A percentile compares a stretch with the other conserved stretches of the same genome.
phyloP scores from a whole-genome alignment of 1,139 yeast species.

The Saccharomyces hybrid region DNA sequence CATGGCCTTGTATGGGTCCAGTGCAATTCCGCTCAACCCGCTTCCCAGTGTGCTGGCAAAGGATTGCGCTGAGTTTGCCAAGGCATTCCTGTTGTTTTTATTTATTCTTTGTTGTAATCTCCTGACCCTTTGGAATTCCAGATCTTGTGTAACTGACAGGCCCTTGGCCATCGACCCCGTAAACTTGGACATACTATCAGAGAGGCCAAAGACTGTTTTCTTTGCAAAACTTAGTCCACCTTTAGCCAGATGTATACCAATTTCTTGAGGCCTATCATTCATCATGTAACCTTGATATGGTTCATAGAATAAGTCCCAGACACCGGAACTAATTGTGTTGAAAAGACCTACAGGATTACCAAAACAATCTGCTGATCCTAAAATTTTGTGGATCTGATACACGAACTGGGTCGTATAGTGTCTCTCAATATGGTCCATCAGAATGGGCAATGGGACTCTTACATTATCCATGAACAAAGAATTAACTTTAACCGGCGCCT shows the following conservation, averaged over 20 bases:
- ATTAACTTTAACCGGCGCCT: constrained; percentile 88
- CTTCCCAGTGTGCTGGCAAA: constrained; percentile 80
- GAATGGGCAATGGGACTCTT: constrained; percentile 72
- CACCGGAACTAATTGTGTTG: constrained; percentile 89
- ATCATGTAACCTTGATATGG: constrained; percentile 94
- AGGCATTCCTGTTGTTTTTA: constrained; percentile 81
- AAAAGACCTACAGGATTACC: constrained; percentile 97
- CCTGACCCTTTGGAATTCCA: constrained; percentile 75
- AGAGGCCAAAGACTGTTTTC: constrained; percentile 89
- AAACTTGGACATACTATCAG: constrained; percentile 86
- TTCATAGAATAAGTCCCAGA: constrained; percentile 91
- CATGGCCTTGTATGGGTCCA: constrained; percentile 88
- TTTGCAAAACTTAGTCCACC: constrained; percentile 93
- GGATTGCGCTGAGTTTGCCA: constrained; percentile 83
- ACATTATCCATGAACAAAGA: constrained; percentile 85
- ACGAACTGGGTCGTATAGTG: constrained; percentile 92
- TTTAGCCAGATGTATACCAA: constrained; percentile 91
- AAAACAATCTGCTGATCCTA: constrained; percentile 93
- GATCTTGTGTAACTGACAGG: constrained; percentile 80
- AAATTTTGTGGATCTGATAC: constrained; percentile 83
- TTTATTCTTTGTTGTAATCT: constrained; percentile 70
- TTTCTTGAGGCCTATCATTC: constrained; percentile 91
- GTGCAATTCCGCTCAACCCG: constrained; percentile 85
- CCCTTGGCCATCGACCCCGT: constrained; percentile 97
- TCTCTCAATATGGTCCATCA: constrained; percentile 63